Conservation (phyloP, 2,329 filamentous ascomycete species). For the Colletotrichum limetticola region DNA sequence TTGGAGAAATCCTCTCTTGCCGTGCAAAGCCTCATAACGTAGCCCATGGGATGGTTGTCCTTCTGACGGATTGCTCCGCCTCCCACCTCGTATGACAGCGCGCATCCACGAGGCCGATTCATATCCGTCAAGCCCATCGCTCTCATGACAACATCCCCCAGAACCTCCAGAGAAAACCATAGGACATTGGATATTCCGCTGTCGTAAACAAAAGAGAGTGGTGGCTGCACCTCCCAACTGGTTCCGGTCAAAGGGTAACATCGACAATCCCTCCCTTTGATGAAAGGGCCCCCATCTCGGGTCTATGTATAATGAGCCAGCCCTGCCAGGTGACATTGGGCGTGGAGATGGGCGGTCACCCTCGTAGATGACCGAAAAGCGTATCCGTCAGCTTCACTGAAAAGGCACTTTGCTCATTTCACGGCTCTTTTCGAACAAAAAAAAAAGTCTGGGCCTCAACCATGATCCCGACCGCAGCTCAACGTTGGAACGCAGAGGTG, state of each 20-base stretch:
- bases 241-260: background rate
- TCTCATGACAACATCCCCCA: background rate
- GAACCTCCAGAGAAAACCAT: too few species aligned
- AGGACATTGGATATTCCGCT: too few species aligned
- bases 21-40: background rate
- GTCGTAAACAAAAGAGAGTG: background rate
- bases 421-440: background rate
- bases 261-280: background rate
- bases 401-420: background rate
- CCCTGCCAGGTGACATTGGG: background rate
- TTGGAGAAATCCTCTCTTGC: background rate
- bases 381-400: background rate
- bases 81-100: background rate
- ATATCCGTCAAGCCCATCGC: background rate
- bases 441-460: too few species aligned
- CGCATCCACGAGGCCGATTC: too few species aligned
- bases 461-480: too few species aligned
- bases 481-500: too few species aligned
- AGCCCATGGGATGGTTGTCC: too few species aligned
- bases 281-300: background rate
- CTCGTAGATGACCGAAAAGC: background rate
- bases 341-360: background rate
- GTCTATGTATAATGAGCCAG: background rate
- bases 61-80: background rate
- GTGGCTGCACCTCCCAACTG: background rate